Evolutionary conservation across 2,329 filamentous ascomycete genomes (phyloP).

Genomic region (Colletotrichum spinosum): DNA sequence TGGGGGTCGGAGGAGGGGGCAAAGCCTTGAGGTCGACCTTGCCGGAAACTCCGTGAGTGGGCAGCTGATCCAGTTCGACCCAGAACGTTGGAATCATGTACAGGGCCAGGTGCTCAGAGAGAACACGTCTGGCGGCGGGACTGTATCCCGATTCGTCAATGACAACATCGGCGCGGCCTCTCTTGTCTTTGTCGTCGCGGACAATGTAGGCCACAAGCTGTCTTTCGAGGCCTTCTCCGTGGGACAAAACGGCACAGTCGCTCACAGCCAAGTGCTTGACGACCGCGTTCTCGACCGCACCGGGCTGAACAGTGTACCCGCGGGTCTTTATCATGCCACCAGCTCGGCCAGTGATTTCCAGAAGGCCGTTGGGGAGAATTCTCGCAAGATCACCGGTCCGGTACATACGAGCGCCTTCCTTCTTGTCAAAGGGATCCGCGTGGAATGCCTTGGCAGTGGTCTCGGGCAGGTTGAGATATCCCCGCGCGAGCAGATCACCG

Average conservation of each 20-base stretch:
- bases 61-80: slow-evolving; percentile 78
- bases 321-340: slow-evolving; percentile 86
- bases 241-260: slow-evolving; percentile 77
- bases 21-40: slow-evolving; percentile 81
- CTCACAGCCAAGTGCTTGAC: slow-evolving; percentile 76
- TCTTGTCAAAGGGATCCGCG: slow-evolving; percentile 71
- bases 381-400: slow-evolving; percentile 79
- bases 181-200: slow-evolving; percentile 69
- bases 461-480: slow-evolving; percentile 84
- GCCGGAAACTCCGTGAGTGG: slow-evolving; percentile 82
- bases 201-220: slow-evolving; percentile 84
- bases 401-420: slow-evolving; percentile 76
- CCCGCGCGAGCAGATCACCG: slow-evolving; percentile 78
- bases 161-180: slow-evolving; percentile 70
- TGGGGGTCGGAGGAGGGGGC: slow-evolving; percentile 71
- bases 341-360: slow-evolving; percentile 82
- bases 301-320: slow-evolving; percentile 82
- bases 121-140: slow-evolving; percentile 72
- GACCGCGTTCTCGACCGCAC: slow-evolving; percentile 80
- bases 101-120: slow-evolving; percentile 76
- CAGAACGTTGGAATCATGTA: slow-evolving; percentile 87
- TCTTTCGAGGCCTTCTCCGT: slow-evolving; percentile 80
- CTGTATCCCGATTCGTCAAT: slow-evolving; percentile 80
- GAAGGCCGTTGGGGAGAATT: slow-evolving; percentile 72
- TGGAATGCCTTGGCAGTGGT: slow-evolving; percentile 80